A percentile compares a stretch with the other conserved stretches of the same genome.
phyloP scores from a whole-genome alignment of 129 eudicot genomes.

The Chrysanthemum seticuspe region DNA sequence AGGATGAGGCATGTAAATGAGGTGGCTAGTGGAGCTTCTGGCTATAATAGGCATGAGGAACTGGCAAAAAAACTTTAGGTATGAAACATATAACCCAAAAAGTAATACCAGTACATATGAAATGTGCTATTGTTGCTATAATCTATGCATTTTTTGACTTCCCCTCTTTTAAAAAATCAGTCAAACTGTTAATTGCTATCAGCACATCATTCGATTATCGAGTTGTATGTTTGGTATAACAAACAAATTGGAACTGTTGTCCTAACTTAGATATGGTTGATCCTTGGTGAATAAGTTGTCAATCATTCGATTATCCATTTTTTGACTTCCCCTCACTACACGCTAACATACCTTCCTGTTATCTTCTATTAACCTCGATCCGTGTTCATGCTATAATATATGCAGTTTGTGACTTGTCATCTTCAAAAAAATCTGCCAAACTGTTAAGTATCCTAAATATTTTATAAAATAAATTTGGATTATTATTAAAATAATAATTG shows the following conservation, averaged over 20 bases:
- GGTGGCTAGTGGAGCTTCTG: slow-evolving; percentile 51
- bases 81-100: background rate
- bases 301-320: too few relatives aligned
- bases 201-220: background rate
- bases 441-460: background rate
- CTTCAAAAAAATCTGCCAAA: background rate
- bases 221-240: background rate
- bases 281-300: background rate
- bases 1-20: slow-evolving; percentile 68
- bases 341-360: too few relatives aligned
- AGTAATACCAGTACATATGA: background rate
- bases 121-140: background rate
- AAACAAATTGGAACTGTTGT: background rate
- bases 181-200: background rate
- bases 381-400: background rate
- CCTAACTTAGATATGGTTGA: background rate
- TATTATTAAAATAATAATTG: too few relatives aligned
- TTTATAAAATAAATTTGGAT: too few relatives aligned
- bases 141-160: background rate
- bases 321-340: too few relatives aligned
- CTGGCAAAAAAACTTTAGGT: slow-evolving; percentile 91
- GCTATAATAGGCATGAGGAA: slow-evolving; percentile 65
- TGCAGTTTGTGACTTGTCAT: background rate
- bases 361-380: too few relatives aligned
- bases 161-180: background rate